Percentiles rank a stretch among this genome's conserved stretches.
Conservation (phyloP, 2,329 filamentous ascomycete species). For the Verticillium isaacii region DNA sequence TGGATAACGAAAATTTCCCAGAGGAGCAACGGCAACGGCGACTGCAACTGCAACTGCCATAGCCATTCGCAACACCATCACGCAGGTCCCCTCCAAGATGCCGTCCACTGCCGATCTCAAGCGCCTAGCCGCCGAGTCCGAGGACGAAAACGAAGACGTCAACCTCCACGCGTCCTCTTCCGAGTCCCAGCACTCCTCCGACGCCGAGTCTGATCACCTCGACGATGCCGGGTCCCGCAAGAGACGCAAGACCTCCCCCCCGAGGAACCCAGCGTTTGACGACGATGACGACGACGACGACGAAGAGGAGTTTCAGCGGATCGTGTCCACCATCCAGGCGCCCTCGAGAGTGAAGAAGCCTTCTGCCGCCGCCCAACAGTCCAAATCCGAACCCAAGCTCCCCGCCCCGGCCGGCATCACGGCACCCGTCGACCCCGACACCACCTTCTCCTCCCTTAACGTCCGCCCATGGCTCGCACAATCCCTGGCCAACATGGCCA, state of each 20-base stretch:
- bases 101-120: constrained; percentile 5
- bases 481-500: constrained; percentile 72
- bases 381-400: constrained; percentile 10
- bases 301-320: constrained; percentile 23
- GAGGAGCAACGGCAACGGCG: not conserved
- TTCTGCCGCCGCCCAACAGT: constrained; percentile 11
- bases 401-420: constrained; percentile 31
- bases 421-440: constrained; percentile 50
- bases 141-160: constrained; percentile 6
- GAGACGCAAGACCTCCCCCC: constrained; percentile 33
- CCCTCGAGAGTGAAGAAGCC: constrained; percentile 48
- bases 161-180: constrained; percentile 9
- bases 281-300: constrained; percentile 28
- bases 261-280: constrained; percentile 13
- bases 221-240: constrained; percentile 40
- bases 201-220: constrained; percentile 44
- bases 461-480: constrained; percentile 85
- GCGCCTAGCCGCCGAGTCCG: not conserved
- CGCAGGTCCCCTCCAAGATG: constrained; percentile 1
- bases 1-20: not conserved
- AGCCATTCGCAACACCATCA: not conserved
- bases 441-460: constrained; percentile 66
- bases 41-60: not conserved
- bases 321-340: constrained; percentile 39
- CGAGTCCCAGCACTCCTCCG: constrained; percentile 8